Evolutionary conservation across 257 asterid species (phyloP).

Genomic region (Solanum virginianum): DNA sequence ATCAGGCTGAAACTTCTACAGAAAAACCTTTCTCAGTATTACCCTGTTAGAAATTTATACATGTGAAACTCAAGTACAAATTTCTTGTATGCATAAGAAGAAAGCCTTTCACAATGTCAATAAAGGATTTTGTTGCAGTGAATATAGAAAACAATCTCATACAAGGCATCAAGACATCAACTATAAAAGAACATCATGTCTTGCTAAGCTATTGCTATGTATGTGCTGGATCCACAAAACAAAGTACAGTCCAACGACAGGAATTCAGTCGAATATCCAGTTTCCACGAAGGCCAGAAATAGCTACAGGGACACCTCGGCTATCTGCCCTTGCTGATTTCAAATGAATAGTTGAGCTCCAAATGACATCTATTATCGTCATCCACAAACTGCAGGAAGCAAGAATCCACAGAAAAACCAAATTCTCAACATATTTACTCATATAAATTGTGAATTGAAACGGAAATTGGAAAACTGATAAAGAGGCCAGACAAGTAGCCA

Average conservation of each 20-base stretch:
- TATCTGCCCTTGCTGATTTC: slow-evolving; percentile 41
- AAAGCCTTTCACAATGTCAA: background rate
- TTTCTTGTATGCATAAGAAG: background rate
- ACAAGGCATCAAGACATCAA: background rate
- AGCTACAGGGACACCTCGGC: background rate
- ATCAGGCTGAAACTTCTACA: too few relatives aligned
- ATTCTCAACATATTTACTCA: background rate
- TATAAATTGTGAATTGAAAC: background rate
- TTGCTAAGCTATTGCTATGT: background rate
- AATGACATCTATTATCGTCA: slow-evolving; percentile 47
- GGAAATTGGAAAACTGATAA: background rate
- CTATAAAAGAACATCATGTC: background rate
- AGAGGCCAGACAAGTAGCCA: background rate
- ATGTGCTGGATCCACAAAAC: background rate
- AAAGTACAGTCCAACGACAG: background rate
- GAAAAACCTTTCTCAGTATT: too few relatives aligned
- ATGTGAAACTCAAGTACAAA: too few relatives aligned
- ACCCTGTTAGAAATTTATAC: too few relatives aligned
- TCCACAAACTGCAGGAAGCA: slow-evolving; percentile 49
- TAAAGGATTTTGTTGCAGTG: background rate
- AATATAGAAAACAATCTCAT: background rate
- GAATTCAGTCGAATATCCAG: background rate
- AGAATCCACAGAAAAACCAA: background rate
- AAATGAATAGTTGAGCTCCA: slow-evolving; percentile 62
- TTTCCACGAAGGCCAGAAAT: background rate